Evolutionary conservation across 768 basidiomycete genomes (phyloP).

Genomic region (Hericium rajendrae): DNA sequence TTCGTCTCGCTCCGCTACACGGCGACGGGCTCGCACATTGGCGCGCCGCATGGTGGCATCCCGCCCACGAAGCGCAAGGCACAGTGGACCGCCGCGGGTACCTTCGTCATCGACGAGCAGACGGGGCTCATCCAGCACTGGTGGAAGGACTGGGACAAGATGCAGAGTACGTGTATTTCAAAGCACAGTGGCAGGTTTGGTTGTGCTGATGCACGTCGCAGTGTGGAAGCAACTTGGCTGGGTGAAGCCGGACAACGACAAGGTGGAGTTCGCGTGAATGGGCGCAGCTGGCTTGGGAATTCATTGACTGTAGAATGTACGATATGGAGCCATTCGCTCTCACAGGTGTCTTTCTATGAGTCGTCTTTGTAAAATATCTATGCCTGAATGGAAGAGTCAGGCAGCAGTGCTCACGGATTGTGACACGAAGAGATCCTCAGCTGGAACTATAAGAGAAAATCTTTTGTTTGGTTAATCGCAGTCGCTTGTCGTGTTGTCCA

Average conservation of each 20-base stretch:
- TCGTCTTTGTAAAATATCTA: too few relatives aligned
- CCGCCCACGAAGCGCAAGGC: slow-evolving; percentile 6
- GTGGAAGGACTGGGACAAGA: slow-evolving; percentile 16
- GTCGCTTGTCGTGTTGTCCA: too few relatives aligned
- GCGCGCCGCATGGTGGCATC: slow-evolving; percentile 8
- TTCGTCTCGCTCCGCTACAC: slow-evolving; percentile 11
- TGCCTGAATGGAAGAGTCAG: too few relatives aligned
- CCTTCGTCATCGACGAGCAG: slow-evolving; percentile 10
- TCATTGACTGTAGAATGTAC: too few relatives aligned
- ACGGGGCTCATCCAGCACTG: slow-evolving; percentile 12
- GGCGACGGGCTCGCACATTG: slow-evolving; percentile 11
- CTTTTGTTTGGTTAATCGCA: too few relatives aligned
- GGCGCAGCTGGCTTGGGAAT: neutral
- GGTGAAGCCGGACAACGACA: slow-evolving; percentile 13
- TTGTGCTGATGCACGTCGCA: neutral
- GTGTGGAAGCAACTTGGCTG: slow-evolving; percentile 14
- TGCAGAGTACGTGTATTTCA: slow-evolving; percentile 7
- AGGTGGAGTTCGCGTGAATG: slow-evolving; percentile 6
- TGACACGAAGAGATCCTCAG: too few relatives aligned
- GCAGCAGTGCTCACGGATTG: too few relatives aligned
- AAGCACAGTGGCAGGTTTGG: neutral
- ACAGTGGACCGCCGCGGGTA: slow-evolving; percentile 12
- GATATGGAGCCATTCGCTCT: too few relatives aligned
- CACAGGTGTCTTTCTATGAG: too few relatives aligned
- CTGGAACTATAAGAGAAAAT: too few relatives aligned